Conservation (phyloP, 2,329 filamentous ascomycete genomes). For the Neobulgaria alba region DNA sequence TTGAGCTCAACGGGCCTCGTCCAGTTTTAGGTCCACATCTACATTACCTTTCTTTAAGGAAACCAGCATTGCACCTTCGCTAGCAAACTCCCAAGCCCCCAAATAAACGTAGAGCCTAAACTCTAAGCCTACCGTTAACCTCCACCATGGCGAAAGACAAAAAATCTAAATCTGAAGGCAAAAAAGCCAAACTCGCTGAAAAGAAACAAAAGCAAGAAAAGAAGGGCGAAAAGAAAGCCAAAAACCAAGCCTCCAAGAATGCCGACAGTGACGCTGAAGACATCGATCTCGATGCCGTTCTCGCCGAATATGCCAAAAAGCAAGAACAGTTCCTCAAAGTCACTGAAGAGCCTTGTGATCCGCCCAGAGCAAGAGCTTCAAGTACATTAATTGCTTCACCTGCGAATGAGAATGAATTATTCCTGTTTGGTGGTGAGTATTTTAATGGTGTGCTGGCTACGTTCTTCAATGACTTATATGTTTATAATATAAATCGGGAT, state of each 20-base stretch:
- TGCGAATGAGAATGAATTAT: constrained; percentile 75
- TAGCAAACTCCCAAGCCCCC: too few relatives aligned
- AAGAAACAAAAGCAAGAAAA: constrained; percentile 75
- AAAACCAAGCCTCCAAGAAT: constrained; percentile 57
- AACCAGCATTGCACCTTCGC: too few relatives aligned
- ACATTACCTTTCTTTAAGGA: too few relatives aligned
- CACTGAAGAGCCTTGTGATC: constrained; percentile 67
- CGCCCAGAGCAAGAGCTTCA: constrained; percentile 71
- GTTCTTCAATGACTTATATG: constrained; percentile 58
- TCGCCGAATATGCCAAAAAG: constrained; percentile 85
- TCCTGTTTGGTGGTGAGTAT: constrained; percentile 91
- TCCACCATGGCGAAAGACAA: constrained; percentile 47
- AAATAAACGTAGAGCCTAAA: too few relatives aligned
- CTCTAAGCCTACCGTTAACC: too few relatives aligned
- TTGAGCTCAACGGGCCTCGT: too few relatives aligned
- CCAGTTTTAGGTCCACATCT: too few relatives aligned
- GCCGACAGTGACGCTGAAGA: constrained; percentile 84
- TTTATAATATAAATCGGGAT: constrained; percentile 72
- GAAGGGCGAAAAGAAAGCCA: constrained; percentile 81
- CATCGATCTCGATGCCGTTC: constrained; percentile 80
- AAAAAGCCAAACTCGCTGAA: constrained; percentile 47
- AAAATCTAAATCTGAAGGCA: constrained; percentile 37
- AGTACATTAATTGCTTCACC: constrained; percentile 79
- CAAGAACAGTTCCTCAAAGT: constrained; percentile 93
- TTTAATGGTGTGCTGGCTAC: constrained; percentile 84